Base-by-base conservation (phyloP, 1,284 basidiomycete species). In the Pseudozyma hubeiensis region DNA sequence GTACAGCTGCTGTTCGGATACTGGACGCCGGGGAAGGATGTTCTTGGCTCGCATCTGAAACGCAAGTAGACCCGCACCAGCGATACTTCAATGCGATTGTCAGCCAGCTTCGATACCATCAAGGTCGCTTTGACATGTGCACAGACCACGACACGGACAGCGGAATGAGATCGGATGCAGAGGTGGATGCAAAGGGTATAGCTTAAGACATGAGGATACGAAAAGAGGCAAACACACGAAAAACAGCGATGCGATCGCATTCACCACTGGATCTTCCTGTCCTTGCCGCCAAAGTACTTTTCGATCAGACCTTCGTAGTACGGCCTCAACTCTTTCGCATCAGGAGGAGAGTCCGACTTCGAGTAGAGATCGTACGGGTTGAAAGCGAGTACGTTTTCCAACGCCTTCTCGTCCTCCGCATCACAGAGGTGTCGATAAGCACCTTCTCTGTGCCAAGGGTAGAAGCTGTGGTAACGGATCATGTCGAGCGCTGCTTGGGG, bases 391-490 rank as follows among this genome's bases (percentile, higher is more conserved):
- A 75, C 73, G 53, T 75, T 75, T 4, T 55, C 40, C 5, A 78
- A 43, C 2, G 72, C 73, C 0, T 60, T 45, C 19, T 78, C 62
- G 48, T 75, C 76, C 44, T 70, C 57, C 0, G 51, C 39, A n/a
- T 34, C 47, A 41, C 67, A 72, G 17, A 78, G 68, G 55, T 75
- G 75, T 16, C 59, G 52, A 57, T 75, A 70, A 45, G 67, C 72
- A 24, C 69, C 77, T 17, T 73, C 75, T 10, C 75, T 55, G 58
- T 82, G 81, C 80, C 74, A 90, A 86, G 93, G 93, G 87, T 95
- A 95, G 88, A 95, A 95, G 77, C 91, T 92, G 86, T 96, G 93
- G 85, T 93, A 95, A 30, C 93, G 90, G 81, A 96, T 93, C 93
- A 96, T 96, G 30, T 91, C 90, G 39, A 96, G 87, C 0, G 88